Conservation (phyloP, 202 grass and related monocot genomes). For the Digitaria exilis region DNA sequence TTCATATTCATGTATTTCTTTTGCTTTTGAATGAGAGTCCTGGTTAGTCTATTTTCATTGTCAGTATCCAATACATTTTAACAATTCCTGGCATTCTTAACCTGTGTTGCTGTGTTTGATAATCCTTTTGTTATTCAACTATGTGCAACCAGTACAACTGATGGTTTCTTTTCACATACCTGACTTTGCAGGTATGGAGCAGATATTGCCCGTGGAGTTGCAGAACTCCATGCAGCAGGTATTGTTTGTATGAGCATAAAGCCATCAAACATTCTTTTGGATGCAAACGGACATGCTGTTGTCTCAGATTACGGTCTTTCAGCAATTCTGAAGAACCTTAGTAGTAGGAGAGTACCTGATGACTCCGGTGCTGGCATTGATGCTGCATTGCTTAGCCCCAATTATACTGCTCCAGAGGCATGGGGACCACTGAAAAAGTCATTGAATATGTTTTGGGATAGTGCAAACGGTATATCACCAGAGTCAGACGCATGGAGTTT, state of each 20-base stretch:
- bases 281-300: constrained; percentile 65
- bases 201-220: constrained; percentile 96
- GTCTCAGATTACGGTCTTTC: constrained; percentile 97
- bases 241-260: constrained; percentile 99
- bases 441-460: constrained; percentile 80
- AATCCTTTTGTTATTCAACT: constrained; percentile 16
- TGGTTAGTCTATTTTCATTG: constrained; percentile 4
- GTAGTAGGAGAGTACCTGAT: constrained; percentile 62
- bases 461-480: constrained; percentile 77
- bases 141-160: not conserved
- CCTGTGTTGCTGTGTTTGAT: not conserved
- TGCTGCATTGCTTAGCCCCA: constrained; percentile 76
- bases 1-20: constrained; percentile 28
- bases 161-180: constrained; percentile 2
- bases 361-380: constrained; percentile 74
- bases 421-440: constrained; percentile 91
- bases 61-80: constrained; percentile 11
- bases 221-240: constrained; percentile 91
- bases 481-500: constrained; percentile 99
- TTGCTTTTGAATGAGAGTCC: not conserved
- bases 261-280: constrained; percentile 95
- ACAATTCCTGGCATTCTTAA: not conserved
- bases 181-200: constrained; percentile 81
- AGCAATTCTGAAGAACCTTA: constrained; percentile 89
- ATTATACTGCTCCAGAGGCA: constrained; percentile 98